These are phyloP conservation scores for Russula brevipes DNA, from an alignment of 768 basidiomycete genomes.

Conservation along the genomic window DNA sequence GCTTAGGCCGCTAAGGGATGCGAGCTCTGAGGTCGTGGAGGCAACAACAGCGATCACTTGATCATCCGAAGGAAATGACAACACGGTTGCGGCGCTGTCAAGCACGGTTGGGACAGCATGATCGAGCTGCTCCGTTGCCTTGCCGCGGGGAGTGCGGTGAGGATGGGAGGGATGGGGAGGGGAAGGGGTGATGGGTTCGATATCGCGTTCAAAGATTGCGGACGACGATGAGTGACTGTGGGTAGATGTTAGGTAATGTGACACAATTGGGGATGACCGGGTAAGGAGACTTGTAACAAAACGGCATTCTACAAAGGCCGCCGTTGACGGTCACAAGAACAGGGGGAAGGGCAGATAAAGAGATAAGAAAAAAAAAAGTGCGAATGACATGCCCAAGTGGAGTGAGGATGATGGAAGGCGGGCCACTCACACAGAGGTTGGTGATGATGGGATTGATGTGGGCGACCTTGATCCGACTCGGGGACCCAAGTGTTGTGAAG, in stretches of 20 bases:
- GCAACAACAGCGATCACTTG: slow-evolving; percentile 60
- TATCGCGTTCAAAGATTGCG: slow-evolving; percentile 89
- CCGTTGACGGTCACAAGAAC: not conserved
- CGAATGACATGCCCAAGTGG: not conserved
- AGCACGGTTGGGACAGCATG: slow-evolving; percentile 81
- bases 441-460: slow-evolving; percentile 71
- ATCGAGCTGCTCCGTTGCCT: slow-evolving; percentile 69
- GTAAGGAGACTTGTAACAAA: slow-evolving; percentile 1
- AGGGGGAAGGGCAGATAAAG: not conserved
- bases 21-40: slow-evolving; percentile 38
- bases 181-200: slow-evolving; percentile 56
- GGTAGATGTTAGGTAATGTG: slow-evolving; percentile 16
- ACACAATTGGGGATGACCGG: not conserved
- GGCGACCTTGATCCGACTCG: slow-evolving; percentile 61
- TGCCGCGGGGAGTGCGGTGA: slow-evolving; percentile 67
- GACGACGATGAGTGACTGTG: slow-evolving; percentile 69
- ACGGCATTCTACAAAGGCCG: not conserved
- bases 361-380: not conserved
- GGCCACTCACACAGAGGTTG: slow-evolving; percentile 64
- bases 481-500: slow-evolving; percentile 46
- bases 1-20: slow-evolving; percentile 52
- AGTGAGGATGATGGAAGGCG: slow-evolving; percentile 16
- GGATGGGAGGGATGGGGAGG: slow-evolving; percentile 49
- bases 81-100: slow-evolving; percentile 73
- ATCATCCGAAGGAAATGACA: slow-evolving; percentile 43